Conservation (phyloP, 2,329 filamentous ascomycete species). For the Gnomoniopsis sp. region DNA sequence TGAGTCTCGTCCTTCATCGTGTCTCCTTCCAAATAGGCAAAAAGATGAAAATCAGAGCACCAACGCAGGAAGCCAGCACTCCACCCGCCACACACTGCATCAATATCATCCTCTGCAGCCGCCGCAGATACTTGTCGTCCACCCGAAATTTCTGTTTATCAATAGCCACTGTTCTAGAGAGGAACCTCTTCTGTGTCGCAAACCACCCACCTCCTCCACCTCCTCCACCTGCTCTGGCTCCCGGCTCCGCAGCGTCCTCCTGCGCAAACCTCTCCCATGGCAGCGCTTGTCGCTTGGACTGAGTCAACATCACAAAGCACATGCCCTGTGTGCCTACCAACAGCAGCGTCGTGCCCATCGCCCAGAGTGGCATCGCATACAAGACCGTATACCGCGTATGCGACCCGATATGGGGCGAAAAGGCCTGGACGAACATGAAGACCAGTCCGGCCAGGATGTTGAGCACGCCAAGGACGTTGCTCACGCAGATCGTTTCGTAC, state of each 20-base stretch:
- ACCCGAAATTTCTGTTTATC: constrained; percentile 35
- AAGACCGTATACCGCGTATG: constrained; percentile 40
- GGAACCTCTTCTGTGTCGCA: constrained; percentile 5
- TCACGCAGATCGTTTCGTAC: constrained; percentile 45
- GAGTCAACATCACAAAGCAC: constrained; percentile 46
- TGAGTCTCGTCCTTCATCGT: neutral
- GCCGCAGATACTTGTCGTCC: constrained; percentile 39
- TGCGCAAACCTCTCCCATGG: constrained; percentile 42
- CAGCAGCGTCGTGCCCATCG: constrained; percentile 39
- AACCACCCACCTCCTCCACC: neutral
- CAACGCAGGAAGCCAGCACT: constrained; percentile 32
- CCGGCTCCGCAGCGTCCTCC: constrained; percentile 31
- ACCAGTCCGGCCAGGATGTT: constrained; percentile 38
- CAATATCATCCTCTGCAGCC: constrained; percentile 42
- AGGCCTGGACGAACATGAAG: constrained; percentile 36
- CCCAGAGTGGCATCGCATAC: constrained; percentile 44
- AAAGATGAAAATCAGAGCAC: constrained; percentile 38
- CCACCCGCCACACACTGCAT: constrained; percentile 38
- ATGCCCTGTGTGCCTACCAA: constrained; percentile 42
- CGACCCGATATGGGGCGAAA: constrained; percentile 33
- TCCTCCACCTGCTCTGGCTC: neutral
- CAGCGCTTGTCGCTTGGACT: constrained; percentile 41
- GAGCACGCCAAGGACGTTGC: constrained; percentile 40
- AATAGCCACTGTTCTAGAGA: neutral
- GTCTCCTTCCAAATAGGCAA: constrained; percentile 41